Base-by-base conservation (phyloP, 2,329 filamentous ascomycete genomes). In the Aschersonia sp. region DNA sequence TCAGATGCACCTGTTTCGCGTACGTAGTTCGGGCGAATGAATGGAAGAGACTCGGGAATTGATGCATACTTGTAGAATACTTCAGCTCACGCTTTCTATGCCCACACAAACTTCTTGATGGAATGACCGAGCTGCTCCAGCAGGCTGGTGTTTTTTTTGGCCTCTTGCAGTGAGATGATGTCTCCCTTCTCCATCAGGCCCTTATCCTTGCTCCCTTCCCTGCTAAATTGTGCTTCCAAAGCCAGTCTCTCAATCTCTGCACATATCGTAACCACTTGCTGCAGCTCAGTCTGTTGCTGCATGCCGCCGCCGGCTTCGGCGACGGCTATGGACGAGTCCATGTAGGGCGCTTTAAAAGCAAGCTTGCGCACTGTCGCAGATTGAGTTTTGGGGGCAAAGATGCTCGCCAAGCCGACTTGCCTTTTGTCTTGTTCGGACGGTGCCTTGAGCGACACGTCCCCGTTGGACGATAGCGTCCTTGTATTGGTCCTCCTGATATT, bases 61-160 rank as follows among this genome's bases (percentile, higher is more conserved):
- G 20, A 20, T 20, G 20, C 20, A 20, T 20, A 20, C 20, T 20
- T 10, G 40, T 44, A 44, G 7, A 30, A 6, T 32, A 41, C 10
- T 12, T 31, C 20, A 10, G 30, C 7, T 40, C 58, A 75, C 45
- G 76, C 20, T 20, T 20, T 20, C 20, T 20, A 20, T 20, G 20
- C 77, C 92, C 92, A 97, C 9, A 98, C 89, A 61, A 97, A 67
- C 71, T 87, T 94, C 77, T 95, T 96, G 57, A 97, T 74, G 50
- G 84, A 85, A 69, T 97, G 89, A 2, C 89, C 87, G 58, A 94
- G 66, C 61, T 91, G 83, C 65, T 96, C 91, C 47, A 97, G 63
- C 56, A 94, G 73, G 0, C 89, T 86, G 0, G 91, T 96, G 51
- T 83, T 89, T 69, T 78, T 85, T 73, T 79, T 91, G 49, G 92